Base-by-base conservation (phyloP, 2,329 filamentous ascomycete genomes). In the Rhynchosporium secalis region DNA sequence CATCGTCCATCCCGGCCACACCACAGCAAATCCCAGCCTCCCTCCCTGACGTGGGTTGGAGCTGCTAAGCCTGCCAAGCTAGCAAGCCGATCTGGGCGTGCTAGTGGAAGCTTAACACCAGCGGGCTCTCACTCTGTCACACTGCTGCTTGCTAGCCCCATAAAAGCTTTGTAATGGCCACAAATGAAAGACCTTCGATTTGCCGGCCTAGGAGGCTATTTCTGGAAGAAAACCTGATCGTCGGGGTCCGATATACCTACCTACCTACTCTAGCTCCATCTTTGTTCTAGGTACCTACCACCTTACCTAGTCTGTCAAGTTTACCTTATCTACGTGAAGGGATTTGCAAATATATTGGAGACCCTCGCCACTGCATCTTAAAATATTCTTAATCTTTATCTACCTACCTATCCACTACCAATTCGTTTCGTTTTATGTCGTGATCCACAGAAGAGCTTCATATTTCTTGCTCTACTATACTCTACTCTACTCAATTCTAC, bases 21-120 rank as follows among this genome's bases (percentile, higher is more conserved):
- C 29, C 29, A 13, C 15, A 52, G 15, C 36, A 26, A 6, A 5
- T 13, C 6, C 49, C 31, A 40, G 33, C 31, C 9, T 20, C 43
- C 4, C 10, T 9, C 40, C 40, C n/a, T 45, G 41, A 45, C 41
- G 13, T 45, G 41, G n/a, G 15, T n/a, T 45, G 41, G n/a, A 33
- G 9, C 20, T 40, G 36, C 40, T 40, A 54, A 41, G 9, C 51
- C 12, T 40, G 51, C 51, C 51, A 54, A 41, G 51, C 51, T 54
- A 54, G 15, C 20, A 54, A 12, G 51, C 51, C 20, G n/a, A 54
- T 28, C 9, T 41, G 20, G 36, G 20, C 38, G 15, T 41, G 4
- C 28, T 54, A 41, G 51, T 54, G 51, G 51, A 54, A 54, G 51
- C 51, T 54, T 54, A 54, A 15, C n/a, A 54, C 33, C 7, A 54